phyloP scores from a whole-genome alignment of 2,329 filamentous ascomycete genomes.

The Alternaria viburni region DNA sequence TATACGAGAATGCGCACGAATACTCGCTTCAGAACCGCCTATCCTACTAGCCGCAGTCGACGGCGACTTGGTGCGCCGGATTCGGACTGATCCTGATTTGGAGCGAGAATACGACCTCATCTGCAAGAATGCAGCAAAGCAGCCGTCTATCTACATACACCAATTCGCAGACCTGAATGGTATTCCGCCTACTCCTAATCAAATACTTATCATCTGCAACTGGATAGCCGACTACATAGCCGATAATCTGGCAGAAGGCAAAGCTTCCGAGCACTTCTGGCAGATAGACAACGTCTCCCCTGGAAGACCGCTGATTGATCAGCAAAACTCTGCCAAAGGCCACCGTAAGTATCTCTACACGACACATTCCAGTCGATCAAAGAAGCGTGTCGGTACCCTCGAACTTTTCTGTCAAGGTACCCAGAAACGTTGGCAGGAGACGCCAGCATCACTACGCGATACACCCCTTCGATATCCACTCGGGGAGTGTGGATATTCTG shows the following conservation, averaged over 20 bases:
- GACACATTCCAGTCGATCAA: constrained; percentile 12
- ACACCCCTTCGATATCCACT: constrained; percentile 27
- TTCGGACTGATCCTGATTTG: constrained; percentile 17
- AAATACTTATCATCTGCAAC: constrained; percentile 30
- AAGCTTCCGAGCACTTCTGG: constrained; percentile 11
- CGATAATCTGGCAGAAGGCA: background rate
- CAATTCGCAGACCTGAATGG: constrained; percentile 29
- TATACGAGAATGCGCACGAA: constrained; percentile 32
- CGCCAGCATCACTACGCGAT: constrained; percentile 11
- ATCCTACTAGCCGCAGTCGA: constrained; percentile 34
- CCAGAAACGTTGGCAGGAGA: constrained; percentile 17
- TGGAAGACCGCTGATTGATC: constrained; percentile 20
- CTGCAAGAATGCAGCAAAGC: background rate
- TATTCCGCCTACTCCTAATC: constrained; percentile 27
- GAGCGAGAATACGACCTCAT: constrained; percentile 23
- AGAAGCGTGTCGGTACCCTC: constrained; percentile 21
- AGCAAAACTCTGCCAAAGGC: constrained; percentile 11
- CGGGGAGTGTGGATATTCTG: constrained; percentile 35
- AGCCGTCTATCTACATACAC: constrained; percentile 41
- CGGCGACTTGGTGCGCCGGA: constrained; percentile 25
- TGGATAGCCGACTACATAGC: constrained; percentile 24
- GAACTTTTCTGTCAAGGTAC: constrained; percentile 26
- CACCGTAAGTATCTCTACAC: constrained; percentile 37
- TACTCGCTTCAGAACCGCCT: constrained; percentile 34
- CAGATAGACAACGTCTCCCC: constrained; percentile 17